phyloP scores from a whole-genome alignment of 805 yeast species.

The Candida oleophila region DNA sequence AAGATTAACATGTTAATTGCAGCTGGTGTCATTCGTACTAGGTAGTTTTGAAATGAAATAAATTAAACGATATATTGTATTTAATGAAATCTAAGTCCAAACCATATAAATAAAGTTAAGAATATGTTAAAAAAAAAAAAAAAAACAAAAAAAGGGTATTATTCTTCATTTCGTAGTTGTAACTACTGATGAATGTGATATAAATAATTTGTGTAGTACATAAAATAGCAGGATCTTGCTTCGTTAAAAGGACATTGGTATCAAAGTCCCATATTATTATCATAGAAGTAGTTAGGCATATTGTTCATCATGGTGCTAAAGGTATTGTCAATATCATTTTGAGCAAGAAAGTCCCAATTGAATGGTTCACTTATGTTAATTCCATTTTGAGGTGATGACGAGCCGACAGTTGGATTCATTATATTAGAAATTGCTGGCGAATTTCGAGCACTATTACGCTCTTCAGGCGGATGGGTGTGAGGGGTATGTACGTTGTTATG shows the following conservation, averaged over 20 bases:
- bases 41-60: constrained; percentile 41
- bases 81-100: background rate
- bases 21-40: constrained; percentile 94
- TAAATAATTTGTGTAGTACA: too few relatives aligned
- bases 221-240: too few relatives aligned
- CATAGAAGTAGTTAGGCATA: constrained; percentile 40
- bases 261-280: constrained; percentile 27
- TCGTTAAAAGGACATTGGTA: background rate
- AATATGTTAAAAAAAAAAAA: too few relatives aligned
- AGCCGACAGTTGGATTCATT: constrained; percentile 8
- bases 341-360: too few relatives aligned
- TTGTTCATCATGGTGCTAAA: constrained; percentile 25
- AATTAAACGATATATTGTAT: too few relatives aligned
- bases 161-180: too few relatives aligned
- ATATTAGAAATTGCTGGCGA: background rate
- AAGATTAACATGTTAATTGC: constrained; percentile 89
- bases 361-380: too few relatives aligned
- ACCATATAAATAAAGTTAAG: background rate
- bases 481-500: background rate
- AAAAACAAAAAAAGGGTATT: background rate
- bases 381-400: constrained; percentile 22
- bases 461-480: background rate
- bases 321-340: constrained; percentile 14
- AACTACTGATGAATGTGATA: too few relatives aligned
- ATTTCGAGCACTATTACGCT: background rate